phyloP scores from a whole-genome alignment of 78 protist genomes.

The Guillardia theta region DNA sequence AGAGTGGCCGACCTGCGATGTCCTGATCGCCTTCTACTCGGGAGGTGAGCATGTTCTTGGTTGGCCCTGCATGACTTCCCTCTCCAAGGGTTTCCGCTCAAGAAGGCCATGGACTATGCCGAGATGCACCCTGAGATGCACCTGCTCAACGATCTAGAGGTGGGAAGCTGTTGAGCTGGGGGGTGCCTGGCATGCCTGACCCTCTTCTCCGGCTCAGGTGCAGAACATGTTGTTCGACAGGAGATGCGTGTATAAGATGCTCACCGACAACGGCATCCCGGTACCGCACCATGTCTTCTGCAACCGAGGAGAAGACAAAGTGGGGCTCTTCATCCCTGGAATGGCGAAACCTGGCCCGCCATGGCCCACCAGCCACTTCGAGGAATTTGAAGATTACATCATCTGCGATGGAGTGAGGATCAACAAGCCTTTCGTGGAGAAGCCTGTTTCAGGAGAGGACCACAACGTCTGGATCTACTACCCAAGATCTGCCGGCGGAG shows the following conservation, averaged over 20 bases:
- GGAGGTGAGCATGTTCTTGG: slow-evolving; percentile 46
- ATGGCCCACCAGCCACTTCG: background rate
- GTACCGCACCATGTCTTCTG: slow-evolving; percentile 47
- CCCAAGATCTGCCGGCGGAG: slow-evolving; percentile 78
- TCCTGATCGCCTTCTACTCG: slow-evolving; percentile 74
- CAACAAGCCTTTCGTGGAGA: slow-evolving; percentile 93
- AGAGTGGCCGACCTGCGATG: slow-evolving; percentile 81
- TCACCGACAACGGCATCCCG: slow-evolving; percentile 64
- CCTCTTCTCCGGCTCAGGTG: too few relatives aligned
- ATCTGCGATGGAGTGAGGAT: slow-evolving; percentile 58
- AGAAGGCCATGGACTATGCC: slow-evolving; percentile 65
- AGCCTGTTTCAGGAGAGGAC: slow-evolving; percentile 87
- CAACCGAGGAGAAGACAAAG: background rate
- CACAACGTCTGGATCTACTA: slow-evolving; percentile 91
- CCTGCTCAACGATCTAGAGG: slow-evolving; percentile 72
- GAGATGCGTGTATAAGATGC: slow-evolving; percentile 55
- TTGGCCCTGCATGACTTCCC: background rate
- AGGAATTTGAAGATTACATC: slow-evolving; percentile 20
- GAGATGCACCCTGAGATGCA: slow-evolving; percentile 21
- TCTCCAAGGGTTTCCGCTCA: slow-evolving; percentile 69
- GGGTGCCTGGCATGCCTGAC: too few relatives aligned
- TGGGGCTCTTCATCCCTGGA: background rate
- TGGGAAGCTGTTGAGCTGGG: too few relatives aligned
- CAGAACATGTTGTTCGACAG: slow-evolving; percentile 68
- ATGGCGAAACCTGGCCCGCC: background rate